Evolutionary conservation across 2,329 filamentous ascomycete species (phyloP), one percentile per base, ranked within the genome.

Genomic region (Fusarium redolens): DNA sequence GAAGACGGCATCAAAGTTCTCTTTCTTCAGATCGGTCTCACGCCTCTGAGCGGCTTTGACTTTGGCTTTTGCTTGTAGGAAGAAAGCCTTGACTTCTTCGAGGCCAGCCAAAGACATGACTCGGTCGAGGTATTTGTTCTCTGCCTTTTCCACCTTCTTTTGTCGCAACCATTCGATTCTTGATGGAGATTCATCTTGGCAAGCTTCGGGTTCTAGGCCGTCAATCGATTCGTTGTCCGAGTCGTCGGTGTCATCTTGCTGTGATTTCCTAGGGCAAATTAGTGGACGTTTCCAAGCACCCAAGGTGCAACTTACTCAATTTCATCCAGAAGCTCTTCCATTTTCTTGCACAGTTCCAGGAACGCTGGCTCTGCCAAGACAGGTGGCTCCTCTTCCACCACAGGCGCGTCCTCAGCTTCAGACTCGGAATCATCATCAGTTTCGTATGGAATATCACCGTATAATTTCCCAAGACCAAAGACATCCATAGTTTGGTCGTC

Each of bases 41-140:
- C 88, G 83, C 2, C 87, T 77, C 1, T 82, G 77, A 0, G 84
- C 85, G 17, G 83, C 80, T 74, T 91, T 91, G 72, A 92, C 88
- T 2, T 77, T 76, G 4, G 78, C 78, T 47, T 78, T 79, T 43
- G 77, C 68, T 43, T 78, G 69, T 14, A 92, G 79, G 55, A 92
- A 86, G 59, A 90, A 82, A 31, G 82, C 73, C 74, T 93, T 93
- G 41, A 91, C 87, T 8, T 86, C 81, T 73, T 92, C 90, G 0
- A 92, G 82, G 5, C 91, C 91, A 51, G 89, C 86, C 85, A 92
- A 87, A 2, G 81, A 80, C 87, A 92, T 92, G 31, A 93, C 77
- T 0, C 82, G 72, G 72, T 92, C 90, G 3, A 93, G 80, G 4
- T 86, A 83, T n/a, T 81, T 77, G 66, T 90, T 92, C 17, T 79